Percentiles rank a stretch among this genome's conserved stretches.
Conservation (phyloP, 2,329 filamentous ascomycete species). For the Pseudopyricularia javanii region DNA sequence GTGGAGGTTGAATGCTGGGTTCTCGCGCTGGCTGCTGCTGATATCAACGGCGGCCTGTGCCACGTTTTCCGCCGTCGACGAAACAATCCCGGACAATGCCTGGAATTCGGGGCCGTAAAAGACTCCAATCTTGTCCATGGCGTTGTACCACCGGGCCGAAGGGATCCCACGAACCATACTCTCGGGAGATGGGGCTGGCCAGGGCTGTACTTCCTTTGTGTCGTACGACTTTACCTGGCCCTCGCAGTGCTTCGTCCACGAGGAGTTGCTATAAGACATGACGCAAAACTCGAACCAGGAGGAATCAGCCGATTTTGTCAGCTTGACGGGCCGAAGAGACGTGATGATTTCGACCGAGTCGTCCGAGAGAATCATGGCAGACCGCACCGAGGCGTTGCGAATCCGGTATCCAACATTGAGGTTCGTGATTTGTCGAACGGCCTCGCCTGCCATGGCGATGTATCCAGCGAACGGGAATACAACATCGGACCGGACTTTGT, state of each 20-base stretch:
- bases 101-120: neutral
- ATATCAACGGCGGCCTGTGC: neutral
- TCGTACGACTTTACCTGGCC: neutral
- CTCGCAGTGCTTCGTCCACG: neutral
- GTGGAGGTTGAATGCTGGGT: conserved; percentile 19
- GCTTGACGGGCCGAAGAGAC: neutral
- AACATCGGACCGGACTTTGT: conserved; percentile 26
- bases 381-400: conserved; percentile 14
- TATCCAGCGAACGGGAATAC: conserved; percentile 17
- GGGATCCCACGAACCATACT: neutral
- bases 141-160: neutral
- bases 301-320: neutral
- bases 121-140: neutral
- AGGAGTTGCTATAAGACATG: neutral
- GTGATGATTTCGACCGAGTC: neutral
- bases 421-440: conserved; percentile 8
- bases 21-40: neutral
- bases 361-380: conserved; percentile 16
- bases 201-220: neutral
- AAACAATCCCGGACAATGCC: neutral
- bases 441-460: conserved; percentile 6
- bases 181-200: neutral
- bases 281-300: neutral
- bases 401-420: conserved; percentile 15
- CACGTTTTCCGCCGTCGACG: neutral